Conservation (phyloP, 257 asterid genomes). For the Lantana camara region DNA sequence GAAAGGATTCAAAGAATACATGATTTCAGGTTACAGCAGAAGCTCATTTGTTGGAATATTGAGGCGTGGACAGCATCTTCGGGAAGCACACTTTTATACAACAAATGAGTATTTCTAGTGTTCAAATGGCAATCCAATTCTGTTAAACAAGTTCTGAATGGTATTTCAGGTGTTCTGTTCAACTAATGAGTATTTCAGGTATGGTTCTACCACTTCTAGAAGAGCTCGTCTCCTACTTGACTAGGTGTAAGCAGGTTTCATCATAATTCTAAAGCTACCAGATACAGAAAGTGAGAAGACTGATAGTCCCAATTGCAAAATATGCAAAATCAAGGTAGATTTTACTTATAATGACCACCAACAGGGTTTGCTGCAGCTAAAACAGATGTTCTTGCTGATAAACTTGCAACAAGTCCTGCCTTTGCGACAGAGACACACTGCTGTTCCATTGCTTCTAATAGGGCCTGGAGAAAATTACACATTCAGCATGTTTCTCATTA, state of each 20-base stretch:
- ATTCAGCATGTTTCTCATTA: constrained; percentile 29
- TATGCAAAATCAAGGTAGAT: constrained; percentile 13
- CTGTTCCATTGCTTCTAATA: constrained; percentile 98
- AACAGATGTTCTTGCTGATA: constrained; percentile 95
- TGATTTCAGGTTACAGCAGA: too few species aligned
- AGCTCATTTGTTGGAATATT: too few species aligned
- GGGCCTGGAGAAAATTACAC: constrained; percentile 56
- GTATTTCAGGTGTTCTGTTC: too few species aligned
- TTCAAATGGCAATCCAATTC: too few species aligned
- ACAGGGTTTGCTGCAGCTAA: constrained; percentile 99
- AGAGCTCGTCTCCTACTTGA: constrained; percentile 20
- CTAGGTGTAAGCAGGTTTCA: constrained; percentile 21
- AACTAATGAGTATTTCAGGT: too few species aligned
- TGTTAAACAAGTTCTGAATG: too few species aligned
- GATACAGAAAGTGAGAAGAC: constrained; percentile 10
- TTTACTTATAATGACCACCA: constrained; percentile 92
- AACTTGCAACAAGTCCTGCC: constrained; percentile 99
- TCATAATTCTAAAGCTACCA: constrained; percentile 1
- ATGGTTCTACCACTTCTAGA: too few species aligned
- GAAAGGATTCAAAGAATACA: too few species aligned
- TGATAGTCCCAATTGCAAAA: constrained; percentile 15
- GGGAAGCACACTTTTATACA: too few species aligned
- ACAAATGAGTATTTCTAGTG: too few species aligned
- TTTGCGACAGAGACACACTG: constrained; percentile 99
- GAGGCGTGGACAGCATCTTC: too few species aligned